Evolutionary conservation across 139 green algal genomes (phyloP).

Genomic region (Eudorina sp.): DNA sequence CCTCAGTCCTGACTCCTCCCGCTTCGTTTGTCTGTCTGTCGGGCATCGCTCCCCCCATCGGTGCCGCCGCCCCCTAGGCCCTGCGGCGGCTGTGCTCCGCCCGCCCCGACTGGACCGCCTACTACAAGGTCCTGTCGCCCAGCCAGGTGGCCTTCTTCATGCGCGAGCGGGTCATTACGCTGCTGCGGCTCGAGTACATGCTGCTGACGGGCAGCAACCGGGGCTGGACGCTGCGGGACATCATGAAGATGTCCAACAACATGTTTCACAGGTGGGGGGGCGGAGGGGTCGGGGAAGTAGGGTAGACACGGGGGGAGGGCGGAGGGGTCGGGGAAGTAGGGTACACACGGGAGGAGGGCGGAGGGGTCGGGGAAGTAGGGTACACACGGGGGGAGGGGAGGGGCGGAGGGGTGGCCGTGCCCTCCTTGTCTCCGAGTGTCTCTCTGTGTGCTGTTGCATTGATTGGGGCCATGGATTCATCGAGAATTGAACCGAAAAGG

Average conservation of each 20-base stretch:
- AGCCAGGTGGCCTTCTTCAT: constrained; percentile 66
- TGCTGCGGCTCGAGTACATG: constrained; percentile 69
- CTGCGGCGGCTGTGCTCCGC: constrained; percentile 62
- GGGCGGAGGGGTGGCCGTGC: too few relatives aligned
- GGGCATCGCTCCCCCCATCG: neutral
- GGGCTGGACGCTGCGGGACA: constrained; percentile 48
- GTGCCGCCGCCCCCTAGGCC: constrained; percentile 3
- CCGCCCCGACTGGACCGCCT: constrained; percentile 52
- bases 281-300: too few relatives aligned
- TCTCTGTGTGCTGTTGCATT: too few relatives aligned
- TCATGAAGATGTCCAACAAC: constrained; percentile 69
- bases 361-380: neutral
- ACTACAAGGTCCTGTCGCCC: constrained; percentile 58
- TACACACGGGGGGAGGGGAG: too few relatives aligned
- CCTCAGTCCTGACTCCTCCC: too few relatives aligned
- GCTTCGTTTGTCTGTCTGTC: neutral
- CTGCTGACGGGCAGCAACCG: constrained; percentile 48
- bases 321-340: neutral
- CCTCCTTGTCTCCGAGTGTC: too few relatives aligned
- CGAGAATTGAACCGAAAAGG: too few relatives aligned
- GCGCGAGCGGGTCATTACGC: constrained; percentile 56
- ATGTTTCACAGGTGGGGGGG: constrained; percentile 53
- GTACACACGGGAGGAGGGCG: neutral
- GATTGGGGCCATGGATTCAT: too few relatives aligned
- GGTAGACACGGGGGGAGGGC: too few relatives aligned